phyloP scores from a whole-genome alignment of 345 rosid species.

The Brassica cretica region DNA sequence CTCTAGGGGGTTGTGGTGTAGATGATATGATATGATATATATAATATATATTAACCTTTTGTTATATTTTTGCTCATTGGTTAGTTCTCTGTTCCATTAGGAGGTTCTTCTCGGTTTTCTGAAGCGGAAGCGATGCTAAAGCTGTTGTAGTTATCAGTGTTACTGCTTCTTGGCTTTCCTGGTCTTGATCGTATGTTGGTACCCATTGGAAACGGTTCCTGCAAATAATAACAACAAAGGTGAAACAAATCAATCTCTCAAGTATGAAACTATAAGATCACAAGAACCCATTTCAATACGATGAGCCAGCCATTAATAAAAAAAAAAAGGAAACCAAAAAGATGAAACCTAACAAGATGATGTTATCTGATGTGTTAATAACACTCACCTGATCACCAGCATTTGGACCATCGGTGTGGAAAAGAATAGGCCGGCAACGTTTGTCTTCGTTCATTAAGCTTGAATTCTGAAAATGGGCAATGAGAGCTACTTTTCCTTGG shows the following conservation, averaged over 20 bases:
- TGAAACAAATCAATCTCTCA: constrained; percentile 4
- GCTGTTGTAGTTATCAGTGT: constrained; percentile 49
- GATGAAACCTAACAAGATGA: not conserved
- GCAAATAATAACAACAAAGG: constrained; percentile 11
- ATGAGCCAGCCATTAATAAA: not conserved
- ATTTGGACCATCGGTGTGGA: constrained; percentile 84
- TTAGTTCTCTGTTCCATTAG: constrained; percentile 51
- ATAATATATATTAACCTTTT: constrained; percentile 19
- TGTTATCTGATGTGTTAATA: constrained; percentile 9
- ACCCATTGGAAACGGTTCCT: constrained; percentile 94
- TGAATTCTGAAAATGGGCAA: constrained; percentile 89
- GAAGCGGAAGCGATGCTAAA: constrained; percentile 46
- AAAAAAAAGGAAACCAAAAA: not conserved
- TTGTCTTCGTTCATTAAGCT: constrained; percentile 94
- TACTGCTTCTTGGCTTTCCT: constrained; percentile 58
- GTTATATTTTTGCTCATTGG: constrained; percentile 36
- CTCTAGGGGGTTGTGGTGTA: constrained; percentile 36
- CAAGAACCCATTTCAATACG: constrained; percentile 6
- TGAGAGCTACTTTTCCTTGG: constrained; percentile 84
- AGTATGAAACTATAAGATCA: not conserved
- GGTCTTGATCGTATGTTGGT: constrained; percentile 64
- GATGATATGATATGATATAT: constrained; percentile 14
- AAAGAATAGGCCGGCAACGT: constrained; percentile 87
- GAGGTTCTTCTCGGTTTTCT: constrained; percentile 60
- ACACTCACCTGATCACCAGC: constrained; percentile 79